Base-by-base conservation (phyloP, 164 flowering plant genomes). In the Protea cynaroides region DNA sequence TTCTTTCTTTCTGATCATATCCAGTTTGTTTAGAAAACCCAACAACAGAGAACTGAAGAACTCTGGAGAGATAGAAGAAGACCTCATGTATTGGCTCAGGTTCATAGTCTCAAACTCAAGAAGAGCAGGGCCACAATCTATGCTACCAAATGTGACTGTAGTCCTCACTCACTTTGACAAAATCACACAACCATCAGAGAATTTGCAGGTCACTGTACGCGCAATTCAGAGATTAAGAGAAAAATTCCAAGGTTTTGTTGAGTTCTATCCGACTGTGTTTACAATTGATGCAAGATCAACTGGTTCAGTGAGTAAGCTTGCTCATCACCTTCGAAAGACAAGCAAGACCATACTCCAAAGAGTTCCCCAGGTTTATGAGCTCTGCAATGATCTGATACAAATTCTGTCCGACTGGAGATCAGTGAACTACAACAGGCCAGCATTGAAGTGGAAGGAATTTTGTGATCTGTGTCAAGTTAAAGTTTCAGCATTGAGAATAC, bases 241-340 rank as follows among this genome's bases (percentile, higher is more conserved):
- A 56, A 83, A 79, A 66, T 94, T 94, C 59, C 84, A 83, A 56
- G 89, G 90, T 0, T 82, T 67, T 65, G 83, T 89, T 29, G 95
- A 89, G 60, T 81, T 94, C 75, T 88, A 89, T 68, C 90, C 90
- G 22, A 86, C 89, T 25, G 86, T 88, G 1, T 91, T 91, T 76
- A 91, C 96, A 10, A 79, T 91, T n/a, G 99, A 94, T 74, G 97
- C 92, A 54, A 86, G 99, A 75, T 89, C 97, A 59, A 76, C 90
- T 25, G 78, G 86, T 17, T 86, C 95, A 21, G 96, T 94, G 18
- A 84, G 82, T 64, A 89, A 79, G 76, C 85, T 94, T 56, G 66
- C 85, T 0, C 84, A 84, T 51, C 99, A 91, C 68, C 54, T 91
- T 55, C 74, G 81, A 21, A 82, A 64, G 63, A 84, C 93, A 19